These are phyloP conservation scores for Neurospora sp. DNA, from an alignment of 495 filamentous ascomycete genomes.

Conservation along the genomic window DNA sequence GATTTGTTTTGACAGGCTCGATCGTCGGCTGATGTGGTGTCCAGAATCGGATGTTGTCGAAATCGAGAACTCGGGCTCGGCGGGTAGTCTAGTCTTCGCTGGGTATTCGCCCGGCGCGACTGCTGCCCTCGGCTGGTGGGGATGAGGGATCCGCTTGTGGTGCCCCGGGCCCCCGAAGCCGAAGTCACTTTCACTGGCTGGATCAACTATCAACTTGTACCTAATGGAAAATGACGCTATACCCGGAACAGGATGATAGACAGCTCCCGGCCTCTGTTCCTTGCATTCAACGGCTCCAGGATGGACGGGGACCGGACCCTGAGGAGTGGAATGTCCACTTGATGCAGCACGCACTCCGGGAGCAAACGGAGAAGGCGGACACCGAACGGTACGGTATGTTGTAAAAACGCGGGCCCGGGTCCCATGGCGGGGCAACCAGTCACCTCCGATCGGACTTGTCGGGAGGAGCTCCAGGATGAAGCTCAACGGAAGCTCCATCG, in stretches of 20 bases:
- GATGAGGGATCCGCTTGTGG: neutral
- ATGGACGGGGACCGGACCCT: neutral
- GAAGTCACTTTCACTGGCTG: neutral
- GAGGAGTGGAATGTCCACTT: neutral
- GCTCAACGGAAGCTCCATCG: neutral
- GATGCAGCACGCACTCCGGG: neutral
- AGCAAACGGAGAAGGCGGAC: neutral
- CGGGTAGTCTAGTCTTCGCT: neutral
- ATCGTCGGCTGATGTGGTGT: conserved; percentile 14
- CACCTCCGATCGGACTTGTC: neutral
- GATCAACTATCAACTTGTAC: neutral
- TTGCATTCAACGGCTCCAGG: conserved; percentile 3
- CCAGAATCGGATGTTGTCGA: conserved; percentile 19
- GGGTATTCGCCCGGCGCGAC: neutral
- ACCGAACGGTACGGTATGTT: neutral
- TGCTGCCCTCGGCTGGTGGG: neutral
- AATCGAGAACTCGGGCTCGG: conserved; percentile 2
- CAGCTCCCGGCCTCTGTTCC: neutral
- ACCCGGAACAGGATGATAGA: neutral
- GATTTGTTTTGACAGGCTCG: neutral
- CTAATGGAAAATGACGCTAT: neutral
- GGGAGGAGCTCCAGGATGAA: neutral
- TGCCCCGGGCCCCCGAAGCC: neutral
- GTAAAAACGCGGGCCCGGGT: neutral
- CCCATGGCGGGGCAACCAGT: neutral